A percentile compares a stretch with the other conserved stretches of the same genome.
Conservation (phyloP, 176 grass and related monocot species). For the Avena sativa region DNA sequence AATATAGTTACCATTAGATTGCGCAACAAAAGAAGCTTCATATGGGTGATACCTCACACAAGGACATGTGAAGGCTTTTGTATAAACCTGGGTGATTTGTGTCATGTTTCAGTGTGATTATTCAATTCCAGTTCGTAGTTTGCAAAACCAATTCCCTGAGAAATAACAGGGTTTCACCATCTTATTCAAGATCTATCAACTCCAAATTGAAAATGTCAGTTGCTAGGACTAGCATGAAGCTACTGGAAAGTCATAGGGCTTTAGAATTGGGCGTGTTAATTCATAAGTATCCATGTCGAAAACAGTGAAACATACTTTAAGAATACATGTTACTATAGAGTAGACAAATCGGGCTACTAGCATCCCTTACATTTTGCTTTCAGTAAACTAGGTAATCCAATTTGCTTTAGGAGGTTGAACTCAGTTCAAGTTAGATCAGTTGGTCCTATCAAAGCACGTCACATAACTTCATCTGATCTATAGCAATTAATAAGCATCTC, state of each 20-base stretch:
- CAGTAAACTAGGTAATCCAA: not conserved
- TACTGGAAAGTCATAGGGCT: not conserved
- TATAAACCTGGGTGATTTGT: slow-evolving; percentile 57
- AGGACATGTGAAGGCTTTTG: slow-evolving; percentile 83
- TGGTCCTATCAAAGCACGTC: not conserved
- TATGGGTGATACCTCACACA: slow-evolving; percentile 88
- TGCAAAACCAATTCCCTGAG: not conserved
- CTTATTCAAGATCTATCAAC: not conserved
- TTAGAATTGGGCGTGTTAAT: not conserved
- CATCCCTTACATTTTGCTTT: not conserved
- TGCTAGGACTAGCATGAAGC: not conserved
- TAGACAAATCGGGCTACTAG: not conserved
- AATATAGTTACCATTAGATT: slow-evolving; percentile 94
- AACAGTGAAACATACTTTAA: not conserved
- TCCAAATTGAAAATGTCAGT: not conserved
- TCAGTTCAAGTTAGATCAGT: not conserved
- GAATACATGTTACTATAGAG: not conserved
- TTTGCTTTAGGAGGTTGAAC: not conserved
- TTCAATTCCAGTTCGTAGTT: not conserved
- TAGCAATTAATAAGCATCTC: not conserved
- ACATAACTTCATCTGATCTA: not conserved
- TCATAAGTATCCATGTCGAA: not conserved
- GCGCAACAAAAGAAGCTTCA: slow-evolving; percentile 77
- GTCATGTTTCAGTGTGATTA: slow-evolving; percentile 7
- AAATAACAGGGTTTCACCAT: not conserved